A percentile compares a stretch with the other conserved stretches of the same genome.
These are phyloP conservation scores for Basipetospora chlamydospora DNA, from an alignment of 2,329 filamentous ascomycete species.

Conservation along the genomic window DNA sequence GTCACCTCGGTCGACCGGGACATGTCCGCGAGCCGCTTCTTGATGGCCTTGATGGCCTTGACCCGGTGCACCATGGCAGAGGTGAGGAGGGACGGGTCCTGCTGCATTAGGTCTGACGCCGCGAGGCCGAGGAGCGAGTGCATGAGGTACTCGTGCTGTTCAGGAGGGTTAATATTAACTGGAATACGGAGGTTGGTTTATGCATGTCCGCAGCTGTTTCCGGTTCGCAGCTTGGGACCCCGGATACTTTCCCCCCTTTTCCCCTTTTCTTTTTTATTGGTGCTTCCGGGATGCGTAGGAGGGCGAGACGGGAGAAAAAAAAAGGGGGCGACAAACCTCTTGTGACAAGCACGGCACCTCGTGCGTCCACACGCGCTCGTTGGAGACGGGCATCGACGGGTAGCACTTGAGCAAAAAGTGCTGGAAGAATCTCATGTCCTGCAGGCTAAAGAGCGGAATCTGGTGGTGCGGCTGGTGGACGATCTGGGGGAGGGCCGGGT, in stretches of 20 bases:
- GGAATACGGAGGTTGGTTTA: too few species aligned
- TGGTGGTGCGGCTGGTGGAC: conserved; percentile 41
- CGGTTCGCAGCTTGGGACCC: too few species aligned
- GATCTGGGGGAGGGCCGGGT: conserved; percentile 36
- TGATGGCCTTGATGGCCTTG: conserved; percentile 48
- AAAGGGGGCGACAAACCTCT: conserved; percentile 28
- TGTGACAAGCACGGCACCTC: conserved; percentile 54
- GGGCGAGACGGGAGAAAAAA: too few species aligned
- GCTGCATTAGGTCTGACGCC: conserved; percentile 46
- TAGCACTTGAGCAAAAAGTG: conserved; percentile 48
- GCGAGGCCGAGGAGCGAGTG: conserved; percentile 55
- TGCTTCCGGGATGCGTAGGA: too few species aligned
- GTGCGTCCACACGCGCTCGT: conserved; percentile 52
- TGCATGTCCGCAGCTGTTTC: too few species aligned
- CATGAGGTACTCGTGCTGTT: conserved; percentile 51
- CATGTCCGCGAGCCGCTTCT: conserved; percentile 33
- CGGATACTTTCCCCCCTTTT: too few species aligned
- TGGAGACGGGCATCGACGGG: conserved; percentile 49
- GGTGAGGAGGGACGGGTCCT: conserved; percentile 34
- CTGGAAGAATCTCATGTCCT: conserved; percentile 56
- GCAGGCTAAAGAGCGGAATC: conserved; percentile 42
- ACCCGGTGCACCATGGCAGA: conserved; percentile 50
- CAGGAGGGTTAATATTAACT: too few species aligned
- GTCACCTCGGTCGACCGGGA: conserved; percentile 22
- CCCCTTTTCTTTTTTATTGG: too few species aligned